Percentiles rank a stretch among this genome's conserved stretches.
Evolutionary conservation across 176 grass and related monocot genomes (phyloP).

Genomic region (Themeda triandra): DNA sequence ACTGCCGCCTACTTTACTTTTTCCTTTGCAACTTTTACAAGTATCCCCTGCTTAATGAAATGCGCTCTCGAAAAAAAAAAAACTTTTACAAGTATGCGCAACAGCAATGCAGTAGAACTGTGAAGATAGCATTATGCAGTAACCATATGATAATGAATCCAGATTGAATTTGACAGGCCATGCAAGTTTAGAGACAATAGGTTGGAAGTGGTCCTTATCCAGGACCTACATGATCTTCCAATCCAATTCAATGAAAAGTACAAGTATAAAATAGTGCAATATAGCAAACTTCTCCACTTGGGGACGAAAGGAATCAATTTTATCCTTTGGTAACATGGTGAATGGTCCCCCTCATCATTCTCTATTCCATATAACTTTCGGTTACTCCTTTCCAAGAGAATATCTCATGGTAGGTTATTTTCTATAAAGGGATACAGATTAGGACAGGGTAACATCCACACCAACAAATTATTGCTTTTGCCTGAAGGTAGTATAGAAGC

Average conservation of each 20-base stretch:
- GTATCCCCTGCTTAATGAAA: no score
- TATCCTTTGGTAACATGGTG: slow-evolving; percentile 31
- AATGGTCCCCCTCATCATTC: slow-evolving; percentile 34
- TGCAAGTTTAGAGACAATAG: slow-evolving; percentile 9
- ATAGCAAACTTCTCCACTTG: slow-evolving; percentile 31
- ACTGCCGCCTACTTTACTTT: neutral
- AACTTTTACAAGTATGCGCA: neutral
- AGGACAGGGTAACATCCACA: slow-evolving; percentile 34
- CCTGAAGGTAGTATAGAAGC: slow-evolving; percentile 28
- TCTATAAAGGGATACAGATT: slow-evolving; percentile 16
- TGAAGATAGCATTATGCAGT: neutral
- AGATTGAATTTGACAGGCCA: slow-evolving; percentile 19
- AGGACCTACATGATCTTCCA: slow-evolving; percentile 38
- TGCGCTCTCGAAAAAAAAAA: no score
- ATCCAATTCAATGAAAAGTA: slow-evolving; percentile 25
- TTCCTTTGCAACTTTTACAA: neutral
- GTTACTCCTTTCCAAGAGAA: slow-evolving; percentile 31
- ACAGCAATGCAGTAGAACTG: neutral
- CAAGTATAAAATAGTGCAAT: slow-evolving; percentile 40
- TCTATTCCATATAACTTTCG: slow-evolving; percentile 27
- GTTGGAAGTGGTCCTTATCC: slow-evolving; percentile 33
- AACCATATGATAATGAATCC: slow-evolving; percentile 7
- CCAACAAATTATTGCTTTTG: slow-evolving; percentile 36
- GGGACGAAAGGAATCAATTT: slow-evolving; percentile 49
- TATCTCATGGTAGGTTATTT: slow-evolving; percentile 37